Base-by-base conservation (phyloP, 2,329 filamentous ascomycete genomes). In the Clarireedia homoeocarpa region DNA sequence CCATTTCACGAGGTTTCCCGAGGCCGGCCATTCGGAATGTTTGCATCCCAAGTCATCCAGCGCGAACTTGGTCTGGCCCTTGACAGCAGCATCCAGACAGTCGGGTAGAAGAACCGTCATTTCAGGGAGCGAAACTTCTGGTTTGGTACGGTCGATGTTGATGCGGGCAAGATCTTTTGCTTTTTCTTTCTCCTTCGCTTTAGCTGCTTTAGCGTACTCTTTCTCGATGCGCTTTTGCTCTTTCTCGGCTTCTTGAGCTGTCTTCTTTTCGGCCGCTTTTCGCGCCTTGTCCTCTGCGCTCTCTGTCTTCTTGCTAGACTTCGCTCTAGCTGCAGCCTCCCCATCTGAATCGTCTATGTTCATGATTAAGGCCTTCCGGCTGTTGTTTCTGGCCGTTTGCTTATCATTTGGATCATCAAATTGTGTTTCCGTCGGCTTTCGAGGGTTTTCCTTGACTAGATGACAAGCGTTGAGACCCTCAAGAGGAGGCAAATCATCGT, bases 91-190 rank as follows among this genome's bases (percentile, higher is more conserved):
- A 1, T 50, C 26, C 1, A 92, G 71, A 1, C 76, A 77, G 0
- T 72, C 70, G 0, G 88, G 80, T 24, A 92, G 73, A 62, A 89
- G 81, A 1, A 90, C 77, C 51, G 92, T 84, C 88, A 94, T 92
- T 69, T 94, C 88, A 0, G 79, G 79, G 0, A 83, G 81, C 0
- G 87, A 86, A 0, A 84, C 73, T 62, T 88, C 89, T 71, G 89
- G 90, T 71, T 90, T 84, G 0, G 81, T 83, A 51, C 83, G 82
- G 9, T 85, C 72, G 65, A 86, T 89, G 71, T 92, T 92, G 44
- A 84, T 86, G 60, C 88, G 83, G 3, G 82, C 82, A 23, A 91
- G 71, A 6, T 88, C 85, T 6, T 81, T 80, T 10, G 81, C 82
- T 3, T 75, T 74, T 60, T 84, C 79, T 63, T 85, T 89, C 61